These are phyloP conservation scores for Nakazawaea laoshanensis DNA, from an alignment of 805 yeast genomes.

Conservation along the genomic window DNA sequence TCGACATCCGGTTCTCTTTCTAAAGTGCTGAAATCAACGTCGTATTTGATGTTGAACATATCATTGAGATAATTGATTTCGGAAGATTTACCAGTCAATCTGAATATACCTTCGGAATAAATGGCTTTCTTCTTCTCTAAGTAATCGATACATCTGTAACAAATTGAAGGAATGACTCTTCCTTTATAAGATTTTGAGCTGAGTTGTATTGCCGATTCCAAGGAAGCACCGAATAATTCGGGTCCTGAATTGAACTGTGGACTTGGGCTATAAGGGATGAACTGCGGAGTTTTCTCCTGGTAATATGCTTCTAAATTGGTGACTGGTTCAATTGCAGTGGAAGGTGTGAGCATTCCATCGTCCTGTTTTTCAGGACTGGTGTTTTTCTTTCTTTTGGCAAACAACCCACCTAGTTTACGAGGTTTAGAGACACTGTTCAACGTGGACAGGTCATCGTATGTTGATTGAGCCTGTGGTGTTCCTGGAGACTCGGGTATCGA, in stretches of 20 bases:
- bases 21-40: conserved; percentile 52
- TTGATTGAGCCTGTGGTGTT: conserved; percentile 5
- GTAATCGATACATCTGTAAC: conserved; percentile 66
- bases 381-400: conserved; percentile 5
- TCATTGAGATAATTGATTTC: conserved; percentile 63
- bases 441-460: conserved; percentile 3
- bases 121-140: conserved; percentile 59
- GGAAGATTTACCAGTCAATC: conserved; percentile 83
- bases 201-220: conserved; percentile 40
- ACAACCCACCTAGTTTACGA: conserved; percentile 11
- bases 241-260: background rate
- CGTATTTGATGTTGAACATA: conserved; percentile 57
- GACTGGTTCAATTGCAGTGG: conserved; percentile 6
- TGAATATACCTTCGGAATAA: conserved; percentile 85
- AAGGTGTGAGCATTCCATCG: conserved; percentile 3
- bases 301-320: conserved; percentile 8
- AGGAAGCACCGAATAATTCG: conserved; percentile 55
- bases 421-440: conserved; percentile 7
- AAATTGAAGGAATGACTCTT: conserved; percentile 60
- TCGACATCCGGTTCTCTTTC: conserved; percentile 59
- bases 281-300: conserved; percentile 4
- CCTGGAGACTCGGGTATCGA: conserved; percentile 2
- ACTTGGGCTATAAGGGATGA: conserved; percentile 2
- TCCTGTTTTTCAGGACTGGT: conserved; percentile 3
- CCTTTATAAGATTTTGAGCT: conserved; percentile 41